Conservation (phyloP, 2,329 filamentous ascomycete species). For the Aspergillus ochraceoroseus region DNA sequence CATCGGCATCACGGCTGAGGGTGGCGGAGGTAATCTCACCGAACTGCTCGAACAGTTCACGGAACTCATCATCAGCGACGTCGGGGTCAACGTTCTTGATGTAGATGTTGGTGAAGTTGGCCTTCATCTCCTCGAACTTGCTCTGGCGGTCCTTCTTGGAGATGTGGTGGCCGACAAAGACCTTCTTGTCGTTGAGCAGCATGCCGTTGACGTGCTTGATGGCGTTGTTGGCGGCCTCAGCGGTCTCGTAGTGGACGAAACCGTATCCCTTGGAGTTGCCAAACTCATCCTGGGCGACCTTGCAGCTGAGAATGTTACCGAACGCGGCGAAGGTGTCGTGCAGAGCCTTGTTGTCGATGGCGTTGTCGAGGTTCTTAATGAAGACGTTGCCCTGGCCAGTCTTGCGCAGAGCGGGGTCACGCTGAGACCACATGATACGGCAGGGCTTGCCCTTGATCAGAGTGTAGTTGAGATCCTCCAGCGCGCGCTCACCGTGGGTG, state of each 20-base stretch:
- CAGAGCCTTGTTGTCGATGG: slow-evolving; percentile 99
- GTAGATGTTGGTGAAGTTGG: slow-evolving; percentile 99
- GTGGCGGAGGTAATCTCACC: slow-evolving; percentile 95
- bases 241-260: slow-evolving; percentile 99
- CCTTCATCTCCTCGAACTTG: slow-evolving; percentile 99
- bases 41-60: slow-evolving; percentile 81
- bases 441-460: slow-evolving; percentile 97
- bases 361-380: slow-evolving; percentile 99
- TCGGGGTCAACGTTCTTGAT: slow-evolving; percentile 94
- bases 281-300: slow-evolving; percentile 96
- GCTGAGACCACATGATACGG: slow-evolving; percentile 99
- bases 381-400: slow-evolving; percentile 99
- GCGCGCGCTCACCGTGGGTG: slow-evolving; percentile 89
- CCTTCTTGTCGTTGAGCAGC: slow-evolving; percentile 99
- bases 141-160: slow-evolving; percentile 99
- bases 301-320: slow-evolving; percentile 98
- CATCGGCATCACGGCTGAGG: slow-evolving; percentile 79
- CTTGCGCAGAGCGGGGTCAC: slow-evolving; percentile 97
- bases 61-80: slow-evolving; percentile 89
- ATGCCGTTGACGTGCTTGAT: slow-evolving; percentile 99
- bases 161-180: slow-evolving; percentile 98
- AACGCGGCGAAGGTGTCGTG: slow-evolving; percentile 99
- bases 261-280: slow-evolving; percentile 98
- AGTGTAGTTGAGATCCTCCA: slow-evolving; percentile 99
- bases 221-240: slow-evolving; percentile 90